phyloP scores from a whole-genome alignment of 2,329 filamentous ascomycete species.

The Talaromyces sp. region DNA sequence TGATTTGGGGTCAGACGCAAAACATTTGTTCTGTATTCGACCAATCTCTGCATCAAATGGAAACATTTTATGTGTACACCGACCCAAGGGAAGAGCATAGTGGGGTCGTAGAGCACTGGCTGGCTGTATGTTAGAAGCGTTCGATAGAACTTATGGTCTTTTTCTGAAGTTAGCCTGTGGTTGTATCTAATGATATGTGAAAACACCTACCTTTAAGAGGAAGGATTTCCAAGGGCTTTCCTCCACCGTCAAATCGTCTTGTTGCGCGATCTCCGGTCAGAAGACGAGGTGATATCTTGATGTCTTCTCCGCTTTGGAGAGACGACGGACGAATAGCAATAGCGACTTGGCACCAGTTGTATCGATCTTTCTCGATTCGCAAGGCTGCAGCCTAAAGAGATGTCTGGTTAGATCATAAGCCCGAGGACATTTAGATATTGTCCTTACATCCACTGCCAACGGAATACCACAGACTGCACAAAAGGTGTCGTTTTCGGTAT shows the following conservation, averaged over 20 bases:
- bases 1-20: not conserved
- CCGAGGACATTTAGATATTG: not conserved
- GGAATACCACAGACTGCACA: not conserved
- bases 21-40: slow-evolving; percentile 2
- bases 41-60: not conserved
- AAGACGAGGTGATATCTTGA: not conserved
- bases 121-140: not conserved
- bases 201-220: not conserved
- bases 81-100: not conserved
- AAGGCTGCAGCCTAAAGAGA: not conserved
- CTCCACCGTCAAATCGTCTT: not conserved
- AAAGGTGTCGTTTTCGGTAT: not conserved
- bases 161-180: not conserved
- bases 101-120: not conserved
- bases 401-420: not conserved
- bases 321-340: slow-evolving; percentile 3
- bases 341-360: not conserved
- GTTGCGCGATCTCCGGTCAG: slow-evolving; percentile 3
- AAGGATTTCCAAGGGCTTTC: not conserved
- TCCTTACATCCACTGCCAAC: not conserved
- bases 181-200: not conserved
- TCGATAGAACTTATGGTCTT: not conserved
- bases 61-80: slow-evolving; percentile 7
- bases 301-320: not conserved
- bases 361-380: not conserved